Evolutionary conservation across 306 rosid genomes (phyloP), one percentile per base, ranked within the genome.

Genomic region (Cucumis cinereus): DNA sequence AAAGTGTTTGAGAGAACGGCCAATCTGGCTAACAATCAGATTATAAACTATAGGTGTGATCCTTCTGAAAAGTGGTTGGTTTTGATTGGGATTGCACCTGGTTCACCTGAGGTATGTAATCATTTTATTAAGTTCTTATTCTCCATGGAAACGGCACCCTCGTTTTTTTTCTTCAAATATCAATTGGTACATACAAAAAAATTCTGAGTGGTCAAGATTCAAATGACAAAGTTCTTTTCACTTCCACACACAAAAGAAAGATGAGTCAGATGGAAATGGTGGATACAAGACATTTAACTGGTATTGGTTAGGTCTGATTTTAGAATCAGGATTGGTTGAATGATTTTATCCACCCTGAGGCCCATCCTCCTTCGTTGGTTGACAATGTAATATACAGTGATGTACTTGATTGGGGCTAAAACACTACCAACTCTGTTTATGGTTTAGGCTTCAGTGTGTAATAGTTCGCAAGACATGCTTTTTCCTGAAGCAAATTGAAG

Each of bases 41-140:
- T 95, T 62, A 95, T 95, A 81, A 95, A 95, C 82, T 95, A 95
- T 82, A 88, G 98, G n/a, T 95, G 98, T 75, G 99, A 95, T 79
- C 96, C 97, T 81, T 73, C 97, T 19, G 99, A 95, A 81, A 95
- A 95, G 85, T 95, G 99, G 99, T 77, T 95, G 97, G 99, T 95
- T 79, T 86, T 95, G 91, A 88, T 92, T 82, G 99, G 99, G 76
- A 95, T 95, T 82, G 97, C 99, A 56, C 99, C 99, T 77, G 99
- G 99, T 83, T 87, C 98, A 52, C 92, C 97, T 30, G 99, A 95
- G 99, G 99, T 90, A 81, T 77, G 79, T 79, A 74, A 40, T 80
- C 70, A 47, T 80, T 61, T 72, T 63, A 78, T 64, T 74, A 74
- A 60, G 62, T 23, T 33, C 15, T 13, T 15, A 16, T 30, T 26